Percentiles rank a stretch among this genome's conserved stretches.
phyloP scores from a whole-genome alignment of 169 alveolate species.

The Plasmodium yoelii region DNA sequence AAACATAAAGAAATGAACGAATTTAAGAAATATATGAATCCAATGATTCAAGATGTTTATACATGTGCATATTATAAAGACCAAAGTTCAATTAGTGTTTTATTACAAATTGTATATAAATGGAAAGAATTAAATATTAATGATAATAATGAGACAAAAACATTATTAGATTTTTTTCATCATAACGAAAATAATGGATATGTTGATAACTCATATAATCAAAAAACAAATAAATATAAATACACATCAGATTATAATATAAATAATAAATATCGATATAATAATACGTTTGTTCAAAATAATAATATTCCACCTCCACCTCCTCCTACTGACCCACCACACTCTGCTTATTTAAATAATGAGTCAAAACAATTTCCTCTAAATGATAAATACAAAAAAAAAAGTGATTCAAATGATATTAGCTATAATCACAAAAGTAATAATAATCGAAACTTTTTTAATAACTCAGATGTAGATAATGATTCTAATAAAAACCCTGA shows the following conservation, averaged over 20 bases:
- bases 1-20: constrained; percentile 19
- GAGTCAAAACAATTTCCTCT: background rate
- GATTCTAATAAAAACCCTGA: constrained; percentile 51
- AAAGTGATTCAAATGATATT: background rate
- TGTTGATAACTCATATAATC: background rate
- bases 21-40: constrained; percentile 36
- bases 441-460: constrained; percentile 3
- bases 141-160: constrained; percentile 37
- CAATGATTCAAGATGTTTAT: constrained; percentile 72
- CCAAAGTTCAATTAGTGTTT: constrained; percentile 37
- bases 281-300: background rate
- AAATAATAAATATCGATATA: background rate
- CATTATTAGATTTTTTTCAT: constrained; percentile 48
- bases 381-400: constrained; percentile 28
- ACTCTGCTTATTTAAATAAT: constrained; percentile 4
- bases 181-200: background rate
- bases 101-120: constrained; percentile 48
- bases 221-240: background rate
- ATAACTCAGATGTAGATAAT: background rate
- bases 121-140: constrained; percentile 39
- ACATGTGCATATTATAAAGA: constrained; percentile 77
- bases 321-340: constrained; percentile 51
- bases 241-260: background rate
- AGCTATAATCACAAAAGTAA: constrained; percentile 1
- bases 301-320: constrained; percentile 29